Conservation (phyloP, 2,329 filamentous ascomycete species). For the Paecilomyces sp. region DNA sequence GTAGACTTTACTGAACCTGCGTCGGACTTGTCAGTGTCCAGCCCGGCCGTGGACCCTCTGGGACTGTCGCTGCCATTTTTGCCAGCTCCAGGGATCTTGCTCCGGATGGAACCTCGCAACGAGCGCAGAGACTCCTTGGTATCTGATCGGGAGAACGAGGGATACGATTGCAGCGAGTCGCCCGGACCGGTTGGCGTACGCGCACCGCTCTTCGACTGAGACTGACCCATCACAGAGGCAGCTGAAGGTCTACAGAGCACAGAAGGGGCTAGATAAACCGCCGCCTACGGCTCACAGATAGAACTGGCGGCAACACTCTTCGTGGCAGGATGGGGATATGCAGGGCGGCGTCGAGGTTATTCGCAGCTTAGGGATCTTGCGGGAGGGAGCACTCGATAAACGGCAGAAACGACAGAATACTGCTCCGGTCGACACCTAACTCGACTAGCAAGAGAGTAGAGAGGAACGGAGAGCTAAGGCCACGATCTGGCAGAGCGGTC, state of each 20-base stretch:
- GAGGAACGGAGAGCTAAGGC: neutral
- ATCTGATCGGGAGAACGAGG: conserved; percentile 85
- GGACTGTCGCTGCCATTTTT: conserved; percentile 63
- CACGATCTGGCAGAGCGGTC: neutral
- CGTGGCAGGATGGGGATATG: neutral
- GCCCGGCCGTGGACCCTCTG: conserved; percentile 59
- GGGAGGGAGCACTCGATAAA: neutral
- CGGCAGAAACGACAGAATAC: neutral
- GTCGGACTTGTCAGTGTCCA: conserved; percentile 59
- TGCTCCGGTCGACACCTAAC: neutral
- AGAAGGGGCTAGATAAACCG: conserved; percentile 14
- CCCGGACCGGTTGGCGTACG: conserved; percentile 43
- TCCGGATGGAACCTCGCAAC: conserved; percentile 70
- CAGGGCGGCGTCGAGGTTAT: neutral
- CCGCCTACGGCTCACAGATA: conserved; percentile 12
- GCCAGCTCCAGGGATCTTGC: conserved; percentile 69
- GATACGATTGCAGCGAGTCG: conserved; percentile 72
- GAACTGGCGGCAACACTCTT: neutral
- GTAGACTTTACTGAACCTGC: conserved; percentile 67
- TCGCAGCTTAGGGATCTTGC: neutral
- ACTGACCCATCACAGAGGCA: conserved; percentile 42
- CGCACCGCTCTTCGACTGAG: conserved; percentile 41
- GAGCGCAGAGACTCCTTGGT: conserved; percentile 89
- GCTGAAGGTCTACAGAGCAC: conserved; percentile 20
- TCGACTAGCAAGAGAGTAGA: neutral